Percentiles rank a stretch among this genome's conserved stretches.
phyloP scores from a whole-genome alignment of 352 stramenopile species.

The Halophytophthora batemanensis region DNA sequence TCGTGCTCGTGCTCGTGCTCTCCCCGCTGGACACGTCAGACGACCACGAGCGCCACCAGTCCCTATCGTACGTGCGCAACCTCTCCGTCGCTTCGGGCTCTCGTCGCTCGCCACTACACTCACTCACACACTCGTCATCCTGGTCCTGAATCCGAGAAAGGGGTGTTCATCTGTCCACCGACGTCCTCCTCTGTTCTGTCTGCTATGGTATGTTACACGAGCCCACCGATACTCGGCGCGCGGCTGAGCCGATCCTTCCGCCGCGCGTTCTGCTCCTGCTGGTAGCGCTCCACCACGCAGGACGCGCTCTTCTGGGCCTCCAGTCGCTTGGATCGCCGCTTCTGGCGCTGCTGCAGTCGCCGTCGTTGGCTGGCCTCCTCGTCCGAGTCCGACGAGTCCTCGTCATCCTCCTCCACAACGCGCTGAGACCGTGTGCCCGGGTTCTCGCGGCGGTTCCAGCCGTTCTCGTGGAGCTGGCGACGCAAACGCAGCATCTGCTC shows the following conservation, averaged over 20 bases:
- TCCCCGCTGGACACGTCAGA: too few species aligned
- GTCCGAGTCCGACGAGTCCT: constrained; percentile 56
- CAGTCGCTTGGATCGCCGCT: constrained; percentile 27
- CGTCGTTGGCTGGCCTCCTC: constrained; percentile 23
- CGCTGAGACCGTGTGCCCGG: constrained; percentile 25
- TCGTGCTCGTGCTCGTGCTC: too few species aligned
- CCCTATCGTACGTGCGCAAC: too few species aligned
- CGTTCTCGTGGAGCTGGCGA: constrained; percentile 56
- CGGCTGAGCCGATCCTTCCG: constrained; percentile 50
- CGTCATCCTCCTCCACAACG: constrained; percentile 28
- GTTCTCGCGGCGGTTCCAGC: constrained; percentile 58
- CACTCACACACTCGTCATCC: too few species aligned
- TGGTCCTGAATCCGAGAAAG: too few species aligned
- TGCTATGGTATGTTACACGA: constrained; percentile 44
- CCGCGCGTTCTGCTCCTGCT: constrained; percentile 49
- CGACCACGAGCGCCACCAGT: too few species aligned
- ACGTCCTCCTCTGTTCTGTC: constrained; percentile 4
- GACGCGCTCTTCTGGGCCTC: constrained; percentile 27
- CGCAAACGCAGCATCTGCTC: constrained; percentile 70
- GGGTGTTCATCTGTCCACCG: constrained; percentile 13
- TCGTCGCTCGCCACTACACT: too few species aligned
- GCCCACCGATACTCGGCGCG: constrained; percentile 38
- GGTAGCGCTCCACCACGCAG: constrained; percentile 43
- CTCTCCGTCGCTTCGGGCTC: too few species aligned
- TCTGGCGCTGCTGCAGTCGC: too few species aligned